These are phyloP conservation scores for Rhodotorula glutinis DNA, from an alignment of 1,284 basidiomycete species.

Conservation along the genomic window DNA sequence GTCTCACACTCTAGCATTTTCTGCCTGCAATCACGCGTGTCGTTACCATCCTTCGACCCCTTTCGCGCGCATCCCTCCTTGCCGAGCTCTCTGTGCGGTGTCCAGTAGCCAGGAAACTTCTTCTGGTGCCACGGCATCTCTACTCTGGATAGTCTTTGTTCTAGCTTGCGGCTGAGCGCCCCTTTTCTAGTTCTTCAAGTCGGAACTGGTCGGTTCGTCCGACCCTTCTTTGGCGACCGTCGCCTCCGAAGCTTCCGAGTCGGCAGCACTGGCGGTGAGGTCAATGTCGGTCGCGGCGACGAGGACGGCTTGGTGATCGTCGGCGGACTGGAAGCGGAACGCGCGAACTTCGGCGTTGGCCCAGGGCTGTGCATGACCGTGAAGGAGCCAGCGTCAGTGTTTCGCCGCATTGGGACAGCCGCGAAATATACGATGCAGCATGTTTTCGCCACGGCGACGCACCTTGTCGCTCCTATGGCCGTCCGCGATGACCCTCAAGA, in stretches of 20 bases:
- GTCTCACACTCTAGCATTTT: too few species aligned
- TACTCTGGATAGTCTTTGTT: too few species aligned
- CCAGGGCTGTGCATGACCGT: conserved; percentile 43
- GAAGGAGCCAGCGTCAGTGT: background rate
- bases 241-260: background rate
- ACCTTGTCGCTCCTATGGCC: conserved; percentile 44
- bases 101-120: too few species aligned
- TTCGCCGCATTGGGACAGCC: background rate
- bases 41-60: too few species aligned
- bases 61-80: too few species aligned
- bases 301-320: conserved; percentile 45
- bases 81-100: too few species aligned
- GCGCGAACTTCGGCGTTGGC: conserved; percentile 48
- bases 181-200: background rate
- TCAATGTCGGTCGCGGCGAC: conserved; percentile 31
- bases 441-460: too few species aligned
- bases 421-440: too few species aligned
- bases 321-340: conserved; percentile 45
- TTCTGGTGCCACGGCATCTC: too few species aligned
- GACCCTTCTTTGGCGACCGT: conserved; percentile 26
- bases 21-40: too few species aligned
- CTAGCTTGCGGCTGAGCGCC: too few species aligned
- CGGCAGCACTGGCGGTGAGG: too few species aligned
- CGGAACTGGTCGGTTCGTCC: conserved; percentile 27
- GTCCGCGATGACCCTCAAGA: conserved; percentile 48